Base-by-base conservation (phyloP, 2,329 filamentous ascomycete species). In the Monascus ruber region DNA sequence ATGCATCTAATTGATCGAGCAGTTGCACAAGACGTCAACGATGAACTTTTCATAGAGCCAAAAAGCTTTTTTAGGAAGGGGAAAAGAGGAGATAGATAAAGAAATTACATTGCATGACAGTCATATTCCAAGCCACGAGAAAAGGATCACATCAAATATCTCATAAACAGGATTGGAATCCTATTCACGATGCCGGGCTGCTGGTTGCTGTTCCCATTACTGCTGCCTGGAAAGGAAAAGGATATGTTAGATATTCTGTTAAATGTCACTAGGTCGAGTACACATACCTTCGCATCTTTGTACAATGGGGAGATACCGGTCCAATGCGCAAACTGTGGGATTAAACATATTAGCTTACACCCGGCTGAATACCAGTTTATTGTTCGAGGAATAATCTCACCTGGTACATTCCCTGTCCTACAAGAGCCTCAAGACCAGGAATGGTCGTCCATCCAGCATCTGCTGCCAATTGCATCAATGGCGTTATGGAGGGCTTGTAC, bases 401-500 rank as follows among this genome's bases (percentile, higher is more conserved):
- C 72, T 94, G 89, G 65, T 88, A 84, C 35, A 80, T 66, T 1
- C 76, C 91, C 63, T 98, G 91, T 4, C 84, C 85, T 44, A 87
- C 79, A 40, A 98, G 70, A 26, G 91, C 87, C 62, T 98, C 91
- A 31, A 95, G 64, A 0, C 91, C 91, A 5, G 86, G 81, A 45
- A 96, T 81, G 2, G 83, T 86, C 40, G 68, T 73, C 91, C 91
- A 98, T 3, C 81, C 81, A 8, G 76, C 75, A 49, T 82, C 75
- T 51, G 79, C 72, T 2, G 88, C 89, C 56, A 95, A 68, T 57
- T 83, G 74, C 79, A 96, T 95, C 48, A 94, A 64, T 5, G 81
- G 76, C 4, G 91, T 98, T 38, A 84, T 74, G 0, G 75, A 70
- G 17, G 91, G 91, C 63, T 89, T 93, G 63, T 98, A 98, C 2